phyloP scores from a whole-genome alignment of 176 grass and related monocot genomes.

The Aegilops longissima region DNA sequence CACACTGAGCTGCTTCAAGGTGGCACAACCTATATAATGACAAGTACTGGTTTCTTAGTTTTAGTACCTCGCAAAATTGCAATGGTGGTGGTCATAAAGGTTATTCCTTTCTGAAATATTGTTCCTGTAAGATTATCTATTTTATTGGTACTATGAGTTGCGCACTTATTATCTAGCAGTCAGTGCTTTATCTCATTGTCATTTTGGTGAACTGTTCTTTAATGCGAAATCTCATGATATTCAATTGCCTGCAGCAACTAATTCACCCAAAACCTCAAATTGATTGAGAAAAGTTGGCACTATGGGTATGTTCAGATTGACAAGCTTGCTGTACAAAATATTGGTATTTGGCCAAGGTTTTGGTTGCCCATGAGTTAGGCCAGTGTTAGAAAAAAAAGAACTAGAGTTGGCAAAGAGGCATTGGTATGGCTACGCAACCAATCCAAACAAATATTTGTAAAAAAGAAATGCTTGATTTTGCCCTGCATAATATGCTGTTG shows the following conservation, averaged over 20 bases:
- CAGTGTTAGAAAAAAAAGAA: not conserved
- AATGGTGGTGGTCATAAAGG: not conserved
- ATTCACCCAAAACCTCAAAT: not conserved
- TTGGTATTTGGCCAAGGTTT: not conserved
- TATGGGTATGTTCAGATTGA: not conserved
- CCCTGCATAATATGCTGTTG: no score
- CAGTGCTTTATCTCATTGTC: constrained; percentile 4
- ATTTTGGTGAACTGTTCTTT: constrained; percentile 5
- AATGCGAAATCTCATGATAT: not conserved
- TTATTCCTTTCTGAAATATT: not conserved
- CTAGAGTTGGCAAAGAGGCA: not conserved
- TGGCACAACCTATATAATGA: not conserved
- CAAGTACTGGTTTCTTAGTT: not conserved
- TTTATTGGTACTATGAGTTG: not conserved
- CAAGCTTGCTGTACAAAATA: not conserved
- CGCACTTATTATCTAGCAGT: not conserved
- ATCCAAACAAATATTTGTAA: not conserved
- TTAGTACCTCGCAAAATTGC: not conserved
- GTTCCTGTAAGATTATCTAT: not conserved
- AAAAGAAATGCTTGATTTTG: no score
- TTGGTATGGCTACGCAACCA: not conserved
- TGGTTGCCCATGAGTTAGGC: not conserved
- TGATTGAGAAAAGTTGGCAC: not conserved
- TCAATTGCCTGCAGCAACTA: not conserved
- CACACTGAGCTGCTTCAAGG: not conserved